A percentile compares a stretch with the other conserved stretches of the same genome.
Conservation (phyloP, 345 rosid species). For the Excoecaria cochinchinensis region DNA sequence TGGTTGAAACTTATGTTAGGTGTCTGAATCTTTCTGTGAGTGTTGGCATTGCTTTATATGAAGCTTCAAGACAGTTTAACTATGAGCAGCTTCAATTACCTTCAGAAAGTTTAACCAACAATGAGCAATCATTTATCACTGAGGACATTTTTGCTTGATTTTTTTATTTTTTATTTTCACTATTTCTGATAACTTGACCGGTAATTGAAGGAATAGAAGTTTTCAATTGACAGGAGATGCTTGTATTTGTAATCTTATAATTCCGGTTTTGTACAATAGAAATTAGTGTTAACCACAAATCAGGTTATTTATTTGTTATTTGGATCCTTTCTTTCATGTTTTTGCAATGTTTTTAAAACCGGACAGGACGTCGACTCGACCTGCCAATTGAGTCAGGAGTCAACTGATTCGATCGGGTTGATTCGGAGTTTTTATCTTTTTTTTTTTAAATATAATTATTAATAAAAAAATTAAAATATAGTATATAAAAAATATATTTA, state of each 20-base stretch:
- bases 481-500: too few species aligned
- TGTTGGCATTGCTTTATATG: constrained; percentile 85
- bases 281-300: too few species aligned
- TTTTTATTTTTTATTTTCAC: neutral
- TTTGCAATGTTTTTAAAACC: too few species aligned
- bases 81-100: constrained; percentile 63
- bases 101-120: constrained; percentile 26
- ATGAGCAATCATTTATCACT: constrained; percentile 37
- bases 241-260: neutral
- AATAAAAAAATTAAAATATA: too few species aligned
- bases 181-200: neutral
- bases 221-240: neutral
- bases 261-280: neutral
- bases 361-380: too few species aligned
- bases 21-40: constrained; percentile 92
- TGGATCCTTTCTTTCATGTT: too few species aligned
- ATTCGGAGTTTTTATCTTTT: too few species aligned
- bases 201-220: neutral
- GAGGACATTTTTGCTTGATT: constrained; percentile 73
- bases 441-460: too few species aligned
- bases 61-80: constrained; percentile 82
- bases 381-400: too few species aligned
- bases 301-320: too few species aligned
- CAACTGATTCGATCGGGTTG: too few species aligned
- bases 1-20: constrained; percentile 91